Evolutionary conservation across 495 filamentous ascomycete species (phyloP).

Genomic region (Coniosporium apollinis): DNA sequence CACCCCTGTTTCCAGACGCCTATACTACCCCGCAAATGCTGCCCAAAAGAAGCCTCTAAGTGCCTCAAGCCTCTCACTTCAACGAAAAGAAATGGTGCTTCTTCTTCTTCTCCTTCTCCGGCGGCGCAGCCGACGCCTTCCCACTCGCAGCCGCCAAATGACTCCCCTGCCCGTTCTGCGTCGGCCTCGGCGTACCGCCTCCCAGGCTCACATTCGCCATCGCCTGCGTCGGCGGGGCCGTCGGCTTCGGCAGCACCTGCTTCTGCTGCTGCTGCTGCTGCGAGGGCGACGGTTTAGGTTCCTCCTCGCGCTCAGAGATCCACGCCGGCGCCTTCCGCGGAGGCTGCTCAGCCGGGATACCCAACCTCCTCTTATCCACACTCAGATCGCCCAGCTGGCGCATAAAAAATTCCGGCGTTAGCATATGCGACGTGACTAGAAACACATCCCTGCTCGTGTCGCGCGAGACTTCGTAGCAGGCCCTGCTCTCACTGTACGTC

Average conservation of each 20-base stretch:
- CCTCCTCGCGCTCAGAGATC: constrained; percentile 59
- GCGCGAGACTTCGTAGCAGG: constrained; percentile 76
- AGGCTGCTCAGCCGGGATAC: constrained; percentile 67
- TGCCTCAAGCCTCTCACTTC: too few relatives aligned
- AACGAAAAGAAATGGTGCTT: constrained; percentile 63
- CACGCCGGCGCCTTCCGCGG: constrained; percentile 68
- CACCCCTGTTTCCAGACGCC: too few relatives aligned
- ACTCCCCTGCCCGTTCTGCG: constrained; percentile 19
- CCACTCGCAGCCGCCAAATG: constrained; percentile 17
- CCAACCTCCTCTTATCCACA: constrained; percentile 51
- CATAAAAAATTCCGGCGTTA: constrained; percentile 63
- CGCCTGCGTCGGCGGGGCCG: constrained; percentile 36
- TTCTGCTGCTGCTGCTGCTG: constrained; percentile 22
- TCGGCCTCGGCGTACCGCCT: constrained; percentile 11
- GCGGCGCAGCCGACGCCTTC: constrained; percentile 7
- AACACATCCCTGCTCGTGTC: constrained; percentile 62
- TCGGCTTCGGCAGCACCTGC: constrained; percentile 22
- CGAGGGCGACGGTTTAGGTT: constrained; percentile 27
- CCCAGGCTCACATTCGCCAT: constrained; percentile 44
- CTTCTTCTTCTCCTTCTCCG: constrained; percentile 48
- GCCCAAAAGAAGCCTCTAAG: too few relatives aligned
- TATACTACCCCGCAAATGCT: too few relatives aligned
- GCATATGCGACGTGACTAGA: constrained; percentile 81
- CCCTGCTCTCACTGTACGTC: constrained; percentile 73
- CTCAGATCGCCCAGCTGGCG: constrained; percentile 67